A percentile compares a stretch with the other conserved stretches of the same genome.
Conservation (phyloP, 2,329 filamentous ascomycete genomes). For the Trichoderma pleuroti region DNA sequence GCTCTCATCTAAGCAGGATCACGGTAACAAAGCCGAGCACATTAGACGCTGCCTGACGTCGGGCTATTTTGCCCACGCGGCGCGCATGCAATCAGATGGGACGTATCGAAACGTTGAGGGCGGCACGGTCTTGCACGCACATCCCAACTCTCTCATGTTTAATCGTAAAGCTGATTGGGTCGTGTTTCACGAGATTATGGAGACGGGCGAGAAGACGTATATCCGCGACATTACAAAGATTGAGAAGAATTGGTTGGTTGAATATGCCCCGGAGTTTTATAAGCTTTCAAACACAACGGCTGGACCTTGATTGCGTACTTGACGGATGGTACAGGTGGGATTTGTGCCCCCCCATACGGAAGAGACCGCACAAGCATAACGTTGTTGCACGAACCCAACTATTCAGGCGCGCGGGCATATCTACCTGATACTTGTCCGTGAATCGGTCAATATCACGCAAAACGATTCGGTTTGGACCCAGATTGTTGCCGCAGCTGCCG, state of each 20-base stretch:
- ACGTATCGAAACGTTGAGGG: conserved; percentile 84
- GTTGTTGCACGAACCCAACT: not conserved
- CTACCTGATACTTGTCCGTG: not conserved
- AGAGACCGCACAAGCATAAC: not conserved
- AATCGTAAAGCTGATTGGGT: conserved; percentile 97
- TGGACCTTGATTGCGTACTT: conserved; percentile 21
- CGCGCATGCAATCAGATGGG: conserved; percentile 89
- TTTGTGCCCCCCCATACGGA: not conserved
- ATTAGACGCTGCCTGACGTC: conserved; percentile 82
- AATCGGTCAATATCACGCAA: not conserved
- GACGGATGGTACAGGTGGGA: not conserved
- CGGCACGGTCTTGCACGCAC: conserved; percentile 73
- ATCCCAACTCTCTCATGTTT: conserved; percentile 92
- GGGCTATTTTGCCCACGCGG: conserved; percentile 90
- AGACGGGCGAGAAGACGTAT: conserved; percentile 82
- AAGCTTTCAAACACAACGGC: conserved; percentile 45
- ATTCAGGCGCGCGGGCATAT: not conserved
- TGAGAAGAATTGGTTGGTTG: conserved; percentile 85
- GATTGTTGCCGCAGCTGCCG: not conserved
- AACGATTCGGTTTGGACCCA: not conserved
- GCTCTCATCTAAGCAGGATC: conserved; percentile 37
- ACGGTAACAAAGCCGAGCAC: conserved; percentile 55
- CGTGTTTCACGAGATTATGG: conserved; percentile 88
- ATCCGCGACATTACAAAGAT: conserved; percentile 92
- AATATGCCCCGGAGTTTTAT: conserved; percentile 85